phyloP scores from a whole-genome alignment of 345 rosid species.

The Dipteronia sinensis region DNA sequence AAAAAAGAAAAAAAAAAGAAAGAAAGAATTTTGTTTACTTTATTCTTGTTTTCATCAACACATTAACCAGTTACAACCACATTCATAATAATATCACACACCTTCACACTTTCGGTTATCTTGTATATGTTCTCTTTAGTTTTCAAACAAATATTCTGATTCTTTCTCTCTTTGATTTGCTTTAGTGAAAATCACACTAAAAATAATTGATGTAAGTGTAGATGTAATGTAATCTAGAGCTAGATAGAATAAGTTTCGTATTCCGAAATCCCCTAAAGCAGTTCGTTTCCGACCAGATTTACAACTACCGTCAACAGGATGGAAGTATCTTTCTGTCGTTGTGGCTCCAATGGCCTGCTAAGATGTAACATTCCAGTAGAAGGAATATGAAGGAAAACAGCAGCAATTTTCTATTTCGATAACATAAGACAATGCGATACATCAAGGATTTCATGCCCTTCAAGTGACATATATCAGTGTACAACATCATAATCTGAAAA shows the following conservation, averaged over 20 bases:
- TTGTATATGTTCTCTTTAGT: slow-evolving; percentile 16
- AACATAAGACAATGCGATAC: slow-evolving; percentile 3
- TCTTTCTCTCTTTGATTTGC: slow-evolving; percentile 20
- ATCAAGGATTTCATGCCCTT: background rate
- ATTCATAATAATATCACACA: slow-evolving; percentile 18
- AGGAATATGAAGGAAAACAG: slow-evolving; percentile 2
- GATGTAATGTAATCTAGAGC: slow-evolving; percentile 1
- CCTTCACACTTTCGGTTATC: slow-evolving; percentile 37
- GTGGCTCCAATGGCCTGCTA: slow-evolving; percentile 29
- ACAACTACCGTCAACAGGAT: background rate
- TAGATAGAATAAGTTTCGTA: slow-evolving; percentile 1
- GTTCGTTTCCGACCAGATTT: background rate
- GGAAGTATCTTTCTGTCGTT: slow-evolving; percentile 18
- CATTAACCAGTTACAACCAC: slow-evolving; percentile 29
- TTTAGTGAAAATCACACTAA: slow-evolving; percentile 15
- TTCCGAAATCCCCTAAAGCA: background rate
- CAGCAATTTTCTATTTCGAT: slow-evolving; percentile 13
- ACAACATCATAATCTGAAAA: slow-evolving; percentile 8
- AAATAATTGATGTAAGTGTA: slow-evolving; percentile 4
- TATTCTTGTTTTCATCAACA: slow-evolving; percentile 36
- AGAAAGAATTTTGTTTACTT: slow-evolving; percentile 31
- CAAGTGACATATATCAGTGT: slow-evolving; percentile 19
- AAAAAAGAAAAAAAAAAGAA: background rate
- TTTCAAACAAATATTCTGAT: slow-evolving; percentile 33
- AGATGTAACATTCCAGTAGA: slow-evolving; percentile 8